phyloP scores from a whole-genome alignment of 2,329 filamentous ascomycete species.

The Sclerotinia sclerotiorum region DNA sequence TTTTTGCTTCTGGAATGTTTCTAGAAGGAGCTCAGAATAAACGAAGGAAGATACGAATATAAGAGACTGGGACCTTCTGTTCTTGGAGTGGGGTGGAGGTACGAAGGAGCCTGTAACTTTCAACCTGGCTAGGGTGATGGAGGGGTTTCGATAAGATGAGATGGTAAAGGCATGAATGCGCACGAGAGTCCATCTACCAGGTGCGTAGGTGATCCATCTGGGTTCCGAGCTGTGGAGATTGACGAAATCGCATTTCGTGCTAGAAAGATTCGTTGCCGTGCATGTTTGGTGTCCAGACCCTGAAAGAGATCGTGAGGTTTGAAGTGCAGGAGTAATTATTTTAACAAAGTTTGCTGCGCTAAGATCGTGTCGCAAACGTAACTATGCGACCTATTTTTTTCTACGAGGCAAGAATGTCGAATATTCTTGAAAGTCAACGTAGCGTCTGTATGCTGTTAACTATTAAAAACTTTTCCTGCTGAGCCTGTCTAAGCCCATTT shows the following conservation, averaged over 20 bases:
- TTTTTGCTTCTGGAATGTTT: slow-evolving; percentile 23
- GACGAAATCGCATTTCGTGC: background rate
- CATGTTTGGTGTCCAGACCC: background rate
- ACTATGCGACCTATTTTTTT: background rate
- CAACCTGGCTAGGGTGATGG: slow-evolving; percentile 15
- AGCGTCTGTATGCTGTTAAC: background rate
- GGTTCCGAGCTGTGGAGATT: background rate
- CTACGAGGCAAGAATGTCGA: background rate
- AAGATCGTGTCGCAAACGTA: background rate
- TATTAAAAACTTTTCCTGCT: background rate
- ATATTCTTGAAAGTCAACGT: background rate
- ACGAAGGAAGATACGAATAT: slow-evolving; percentile 9
- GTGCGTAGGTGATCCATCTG: background rate
- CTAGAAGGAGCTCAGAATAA: slow-evolving; percentile 13
- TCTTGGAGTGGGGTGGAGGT: slow-evolving; percentile 16
- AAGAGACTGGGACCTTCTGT: slow-evolving; percentile 15
- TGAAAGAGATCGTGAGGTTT: background rate
- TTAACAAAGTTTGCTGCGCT: background rate
- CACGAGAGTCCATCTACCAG: background rate
- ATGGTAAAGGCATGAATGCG: slow-evolving; percentile 7
- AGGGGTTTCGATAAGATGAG: slow-evolving; percentile 22
- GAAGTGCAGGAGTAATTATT: background rate
- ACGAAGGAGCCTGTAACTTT: slow-evolving; percentile 14
- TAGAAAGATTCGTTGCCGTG: slow-evolving; percentile 4
- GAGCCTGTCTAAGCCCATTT: background rate